Evolutionary conservation across 2,329 filamentous ascomycete species (phyloP).

Genomic region (Elsinoe perseae): DNA sequence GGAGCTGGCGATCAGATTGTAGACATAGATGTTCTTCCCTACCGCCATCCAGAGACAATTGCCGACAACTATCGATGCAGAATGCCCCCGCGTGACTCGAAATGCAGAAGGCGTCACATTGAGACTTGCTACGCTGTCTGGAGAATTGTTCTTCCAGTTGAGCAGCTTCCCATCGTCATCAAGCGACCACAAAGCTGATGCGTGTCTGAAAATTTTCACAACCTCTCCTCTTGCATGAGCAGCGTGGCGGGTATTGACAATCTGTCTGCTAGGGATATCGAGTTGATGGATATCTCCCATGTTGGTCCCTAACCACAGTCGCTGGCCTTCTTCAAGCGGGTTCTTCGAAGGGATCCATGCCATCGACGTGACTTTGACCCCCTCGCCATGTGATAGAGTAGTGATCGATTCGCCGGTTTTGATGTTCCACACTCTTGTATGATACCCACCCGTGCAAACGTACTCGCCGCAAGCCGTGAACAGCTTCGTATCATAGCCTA

Average conservation of each 20-base stretch:
- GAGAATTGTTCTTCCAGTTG: slow-evolving; percentile 70
- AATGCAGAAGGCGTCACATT: slow-evolving; percentile 67
- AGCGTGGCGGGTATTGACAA: slow-evolving; percentile 59
- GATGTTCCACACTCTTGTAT: slow-evolving; percentile 84
- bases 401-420: slow-evolving; percentile 72
- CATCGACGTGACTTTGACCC: slow-evolving; percentile 70
- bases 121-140: slow-evolving; percentile 66
- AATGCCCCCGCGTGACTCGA: slow-evolving; percentile 71
- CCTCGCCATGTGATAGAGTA: slow-evolving; percentile 77
- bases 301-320: slow-evolving; percentile 85
- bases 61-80: slow-evolving; percentile 80
- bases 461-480: slow-evolving; percentile 84
- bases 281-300: slow-evolving; percentile 83
- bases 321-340: slow-evolving; percentile 70
- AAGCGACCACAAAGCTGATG: slow-evolving; percentile 85
- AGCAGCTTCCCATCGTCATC: slow-evolving; percentile 82
- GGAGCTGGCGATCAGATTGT: slow-evolving; percentile 62
- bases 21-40: slow-evolving; percentile 81
- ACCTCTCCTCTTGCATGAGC: slow-evolving; percentile 75
- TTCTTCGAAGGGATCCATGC: slow-evolving; percentile 76
- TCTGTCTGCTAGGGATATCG: slow-evolving; percentile 65
- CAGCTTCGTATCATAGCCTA: slow-evolving; percentile 77
- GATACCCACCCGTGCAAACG: slow-evolving; percentile 76
- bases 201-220: slow-evolving; percentile 75
- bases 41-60: slow-evolving; percentile 80